phyloP scores from a whole-genome alignment of 495 filamentous ascomycete genomes.

The Xylaria venustula region DNA sequence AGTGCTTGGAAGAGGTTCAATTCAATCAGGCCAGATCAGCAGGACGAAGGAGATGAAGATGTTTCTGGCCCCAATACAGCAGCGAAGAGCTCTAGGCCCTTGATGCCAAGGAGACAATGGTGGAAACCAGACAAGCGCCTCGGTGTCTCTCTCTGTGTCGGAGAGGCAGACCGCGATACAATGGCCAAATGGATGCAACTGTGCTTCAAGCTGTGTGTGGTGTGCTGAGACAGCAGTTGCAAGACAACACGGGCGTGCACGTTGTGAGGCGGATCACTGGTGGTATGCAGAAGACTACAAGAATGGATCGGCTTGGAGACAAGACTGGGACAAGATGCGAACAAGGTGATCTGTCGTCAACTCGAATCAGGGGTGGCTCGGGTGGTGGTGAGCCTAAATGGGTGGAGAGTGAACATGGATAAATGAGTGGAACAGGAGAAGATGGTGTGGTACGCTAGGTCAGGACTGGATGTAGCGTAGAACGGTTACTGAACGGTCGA shows the following conservation, averaged over 20 bases:
- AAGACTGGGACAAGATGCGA: neutral
- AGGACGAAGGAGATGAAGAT: conserved; percentile 2
- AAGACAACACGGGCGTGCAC: neutral
- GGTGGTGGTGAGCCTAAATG: neutral
- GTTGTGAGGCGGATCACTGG: neutral
- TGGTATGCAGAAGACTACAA: neutral
- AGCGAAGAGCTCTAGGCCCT: conserved; percentile 13
- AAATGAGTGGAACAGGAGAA: neutral
- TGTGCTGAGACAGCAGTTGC: neutral
- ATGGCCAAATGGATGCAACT: neutral
- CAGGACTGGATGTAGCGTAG: no score
- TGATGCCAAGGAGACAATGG: conserved; percentile 10
- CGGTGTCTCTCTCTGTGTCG: neutral
- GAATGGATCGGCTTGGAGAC: neutral
- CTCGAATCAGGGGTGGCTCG: neutral
- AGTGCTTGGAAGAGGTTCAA: neutral
- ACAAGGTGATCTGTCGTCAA: conserved; percentile 15
- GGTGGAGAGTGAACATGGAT: neutral
- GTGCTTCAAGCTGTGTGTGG: neutral
- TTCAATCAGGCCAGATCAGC: conserved; percentile 18
- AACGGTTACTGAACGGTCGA: no score
- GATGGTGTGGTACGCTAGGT: no score
- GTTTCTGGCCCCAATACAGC: conserved; percentile 7
- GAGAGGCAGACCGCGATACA: neutral
- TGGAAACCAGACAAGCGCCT: neutral